These are phyloP conservation scores for Neurospora crassa DNA, from an alignment of 2,329 filamentous ascomycete species.

Conservation along the genomic window DNA sequence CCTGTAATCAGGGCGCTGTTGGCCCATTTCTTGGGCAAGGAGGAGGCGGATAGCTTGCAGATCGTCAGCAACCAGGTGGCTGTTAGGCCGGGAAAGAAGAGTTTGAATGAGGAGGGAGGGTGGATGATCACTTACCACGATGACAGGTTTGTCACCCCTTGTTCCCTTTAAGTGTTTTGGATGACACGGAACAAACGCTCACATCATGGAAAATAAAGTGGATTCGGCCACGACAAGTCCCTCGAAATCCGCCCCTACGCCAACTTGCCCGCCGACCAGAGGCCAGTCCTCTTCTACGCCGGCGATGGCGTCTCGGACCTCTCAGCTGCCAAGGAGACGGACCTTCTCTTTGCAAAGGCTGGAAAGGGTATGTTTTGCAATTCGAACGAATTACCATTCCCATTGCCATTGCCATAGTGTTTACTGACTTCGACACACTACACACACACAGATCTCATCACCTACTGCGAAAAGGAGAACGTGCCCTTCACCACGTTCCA, in stretches of 20 bases:
- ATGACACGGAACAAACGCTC: not conserved
- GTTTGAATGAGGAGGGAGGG: slow-evolving; percentile 67
- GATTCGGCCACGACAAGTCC: slow-evolving; percentile 96
- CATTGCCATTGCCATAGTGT: not conserved
- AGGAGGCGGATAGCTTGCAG: slow-evolving; percentile 66
- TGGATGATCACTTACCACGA: slow-evolving; percentile 89
- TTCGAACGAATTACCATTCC: not conserved
- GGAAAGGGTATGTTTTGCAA: slow-evolving; percentile 55
- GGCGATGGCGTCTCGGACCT: slow-evolving; percentile 91
- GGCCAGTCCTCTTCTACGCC: slow-evolving; percentile 86
- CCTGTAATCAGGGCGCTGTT: slow-evolving; percentile 83
- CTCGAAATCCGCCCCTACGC: slow-evolving; percentile 84
- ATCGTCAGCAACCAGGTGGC: slow-evolving; percentile 83
- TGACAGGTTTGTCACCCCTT: slow-evolving; percentile 47
- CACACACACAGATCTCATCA: slow-evolving; percentile 59
- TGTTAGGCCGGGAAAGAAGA: slow-evolving; percentile 55
- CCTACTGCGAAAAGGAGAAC: slow-evolving; percentile 73
- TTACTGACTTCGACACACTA: slow-evolving; percentile 12
- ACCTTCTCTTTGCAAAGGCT: slow-evolving; percentile 87
- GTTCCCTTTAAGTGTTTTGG: too few species aligned
- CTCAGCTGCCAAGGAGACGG: slow-evolving; percentile 84
- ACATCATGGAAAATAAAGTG: slow-evolving; percentile 26
- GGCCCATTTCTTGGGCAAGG: slow-evolving; percentile 65
- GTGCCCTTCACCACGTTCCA: slow-evolving; percentile 84
- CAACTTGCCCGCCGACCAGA: slow-evolving; percentile 53